A percentile compares a stretch with the other conserved stretches of the same genome.
Evolutionary conservation across 805 yeast genomes (phyloP).

Genomic region (Saccharomycopsis selenospora): DNA sequence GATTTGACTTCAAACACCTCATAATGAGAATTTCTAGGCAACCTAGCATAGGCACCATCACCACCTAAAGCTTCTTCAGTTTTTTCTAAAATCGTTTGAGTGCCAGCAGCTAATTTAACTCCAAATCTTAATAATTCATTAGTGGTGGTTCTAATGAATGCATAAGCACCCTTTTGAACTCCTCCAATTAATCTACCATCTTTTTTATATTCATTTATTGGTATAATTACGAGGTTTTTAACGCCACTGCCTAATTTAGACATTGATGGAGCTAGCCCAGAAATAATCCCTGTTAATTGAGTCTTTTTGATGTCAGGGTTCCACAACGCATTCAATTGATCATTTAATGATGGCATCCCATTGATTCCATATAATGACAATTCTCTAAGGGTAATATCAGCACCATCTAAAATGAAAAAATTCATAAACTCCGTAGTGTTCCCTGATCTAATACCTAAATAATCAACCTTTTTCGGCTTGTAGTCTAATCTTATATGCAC

Average conservation of each 20-base stretch:
- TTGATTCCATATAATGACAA: conserved; percentile 65
- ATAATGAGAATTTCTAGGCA: conserved; percentile 22
- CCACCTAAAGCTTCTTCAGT: conserved; percentile 80
- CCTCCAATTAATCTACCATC: conserved; percentile 67
- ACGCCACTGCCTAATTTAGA: conserved; percentile 74
- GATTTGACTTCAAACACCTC: too few relatives aligned
- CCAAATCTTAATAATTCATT: conserved; percentile 77
- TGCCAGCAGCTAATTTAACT: conserved; percentile 79
- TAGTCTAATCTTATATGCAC: conserved; percentile 71
- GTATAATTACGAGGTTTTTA: conserved; percentile 63
- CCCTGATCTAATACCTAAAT: conserved; percentile 78
- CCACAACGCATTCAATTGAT: conserved; percentile 61
- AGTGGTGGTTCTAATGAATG: conserved; percentile 71
- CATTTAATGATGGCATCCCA: conserved; percentile 60
- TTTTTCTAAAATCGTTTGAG: conserved; percentile 71
- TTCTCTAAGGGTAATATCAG: conserved; percentile 57
- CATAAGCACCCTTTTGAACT: conserved; percentile 63
- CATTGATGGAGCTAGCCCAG: conserved; percentile 80
- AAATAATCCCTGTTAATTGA: conserved; percentile 74
- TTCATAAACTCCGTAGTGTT: conserved; percentile 82
- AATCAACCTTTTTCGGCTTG: conserved; percentile 84
- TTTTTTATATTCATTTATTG: conserved; percentile 63
- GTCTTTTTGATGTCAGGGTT: conserved; percentile 78
- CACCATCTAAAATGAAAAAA: conserved; percentile 81
- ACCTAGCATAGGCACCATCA: conserved; percentile 48